Conservation (phyloP, 2,329 filamentous ascomycete species). For the Botrytis aclada region DNA sequence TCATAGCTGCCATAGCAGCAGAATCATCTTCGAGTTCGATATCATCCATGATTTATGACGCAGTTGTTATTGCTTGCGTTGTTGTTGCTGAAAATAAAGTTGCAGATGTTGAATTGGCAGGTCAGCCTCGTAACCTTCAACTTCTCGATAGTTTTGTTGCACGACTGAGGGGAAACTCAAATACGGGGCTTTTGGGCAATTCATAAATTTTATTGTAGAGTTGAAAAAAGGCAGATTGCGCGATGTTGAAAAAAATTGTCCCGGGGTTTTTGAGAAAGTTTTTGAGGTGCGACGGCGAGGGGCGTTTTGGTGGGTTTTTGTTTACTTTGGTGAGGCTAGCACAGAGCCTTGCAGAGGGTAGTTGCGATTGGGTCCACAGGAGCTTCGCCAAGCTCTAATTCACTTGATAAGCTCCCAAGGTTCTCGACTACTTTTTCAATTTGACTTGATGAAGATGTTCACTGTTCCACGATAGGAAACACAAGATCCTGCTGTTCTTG, state of each 20-base stretch:
- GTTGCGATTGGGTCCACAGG: constrained; percentile 1
- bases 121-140: neutral
- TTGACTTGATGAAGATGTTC: too few relatives aligned
- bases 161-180: neutral
- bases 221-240: neutral
- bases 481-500: neutral
- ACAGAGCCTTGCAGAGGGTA: neutral
- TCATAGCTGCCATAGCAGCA: constrained; percentile 48
- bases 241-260: neutral
- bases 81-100: neutral
- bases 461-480: neutral
- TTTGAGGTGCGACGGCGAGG: neutral
- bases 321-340: constrained; percentile 2
- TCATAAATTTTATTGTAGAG: neutral
- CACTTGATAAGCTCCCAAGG: constrained; percentile 4
- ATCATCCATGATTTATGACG: neutral
- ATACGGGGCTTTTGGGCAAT: neutral
- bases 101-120: neutral
- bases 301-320: constrained; percentile 1
- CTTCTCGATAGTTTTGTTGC: neutral
- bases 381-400: constrained; percentile 2
- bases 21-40: constrained; percentile 22
- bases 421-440: neutral
- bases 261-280: neutral
- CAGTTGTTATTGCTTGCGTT: neutral